Evolutionary conservation across 192 early-diverging fungal species (phyloP).

Genomic region (Coemansia nantahalensis): DNA sequence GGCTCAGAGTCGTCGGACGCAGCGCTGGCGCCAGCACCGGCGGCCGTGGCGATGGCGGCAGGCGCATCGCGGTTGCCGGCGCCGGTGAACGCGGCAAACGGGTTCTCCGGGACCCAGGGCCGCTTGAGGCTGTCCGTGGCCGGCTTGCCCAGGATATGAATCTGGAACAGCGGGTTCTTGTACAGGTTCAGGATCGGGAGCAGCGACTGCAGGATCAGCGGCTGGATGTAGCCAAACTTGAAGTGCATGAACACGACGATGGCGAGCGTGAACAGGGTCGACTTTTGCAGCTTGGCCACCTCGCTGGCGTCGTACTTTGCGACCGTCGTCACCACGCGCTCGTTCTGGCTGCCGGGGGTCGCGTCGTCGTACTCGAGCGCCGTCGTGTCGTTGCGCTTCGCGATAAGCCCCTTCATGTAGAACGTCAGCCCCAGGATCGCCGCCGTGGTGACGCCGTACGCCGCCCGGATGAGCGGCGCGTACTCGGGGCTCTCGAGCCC

Average conservation of each 20-base stretch:
- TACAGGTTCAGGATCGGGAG: constrained; percentile 72
- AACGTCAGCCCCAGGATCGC: constrained; percentile 29
- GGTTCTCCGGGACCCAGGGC: constrained; percentile 77
- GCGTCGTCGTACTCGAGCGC: constrained; percentile 76
- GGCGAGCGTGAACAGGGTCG: constrained; percentile 63
- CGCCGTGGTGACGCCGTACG: constrained; percentile 22
- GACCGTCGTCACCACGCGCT: constrained; percentile 61
- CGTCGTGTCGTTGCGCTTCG: constrained; percentile 79
- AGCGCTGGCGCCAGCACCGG: constrained; percentile 2
- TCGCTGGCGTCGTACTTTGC: constrained; percentile 76
- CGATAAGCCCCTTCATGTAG: constrained; percentile 55
- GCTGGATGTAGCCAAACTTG: constrained; percentile 85
- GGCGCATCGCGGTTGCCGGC: neutral
- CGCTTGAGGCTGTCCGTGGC: constrained; percentile 77
- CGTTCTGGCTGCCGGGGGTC: constrained; percentile 19
- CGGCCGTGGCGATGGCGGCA: constrained; percentile 4
- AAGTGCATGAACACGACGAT: constrained; percentile 82
- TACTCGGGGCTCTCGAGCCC: constrained; percentile 49
- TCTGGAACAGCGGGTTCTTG: constrained; percentile 69
- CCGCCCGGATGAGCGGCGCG: constrained; percentile 20
- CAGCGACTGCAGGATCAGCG: constrained; percentile 82
- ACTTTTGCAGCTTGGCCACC: constrained; percentile 65
- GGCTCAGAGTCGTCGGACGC: constrained; percentile 5
- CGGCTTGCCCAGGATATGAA: constrained; percentile 72
- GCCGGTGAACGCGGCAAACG: constrained; percentile 58